Evolutionary conservation across 371 early-diverging fungal genomes (phyloP), one percentile per base, ranked within the genome.

Genomic region (Saksenaea vasiformis): DNA sequence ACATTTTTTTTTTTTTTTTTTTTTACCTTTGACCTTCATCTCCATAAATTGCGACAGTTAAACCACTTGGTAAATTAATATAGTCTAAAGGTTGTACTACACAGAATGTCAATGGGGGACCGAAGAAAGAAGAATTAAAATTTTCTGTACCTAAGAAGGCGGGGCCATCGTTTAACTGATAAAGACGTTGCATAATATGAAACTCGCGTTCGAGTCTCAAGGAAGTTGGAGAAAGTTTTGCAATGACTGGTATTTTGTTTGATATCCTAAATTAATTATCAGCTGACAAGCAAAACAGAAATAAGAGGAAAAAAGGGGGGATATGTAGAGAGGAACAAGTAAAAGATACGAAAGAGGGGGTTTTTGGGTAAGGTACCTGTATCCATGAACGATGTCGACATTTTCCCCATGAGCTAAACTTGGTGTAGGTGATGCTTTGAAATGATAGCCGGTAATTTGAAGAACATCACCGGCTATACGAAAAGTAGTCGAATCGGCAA

Each of bases 371-470:
- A 41, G 47, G 34, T 70, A 73, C 78, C 67, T 65, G 65, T 79
- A 79, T 28, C 80, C 80, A 62, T 65, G 71, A 1, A 77, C 71
- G 31, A 76, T 64, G 54, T 73, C 71, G 10, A 73, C 71, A 62
- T 73, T 77, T 43, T 79, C 80, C 0, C 77, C 77, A 65, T 71
- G 70, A 17, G 71, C 69, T 22, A 77, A 56, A 57, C 69, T 69
- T 35, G 74, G 67, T 31, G 73, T 66, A 0, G 73, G 73, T 2
- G 67, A 58, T 26, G 66, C 61, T 61, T 71, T 77, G 38, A 79
- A 79, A 55, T 75, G 77, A 51, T 79, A 79, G 22, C 77, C 75
- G 19, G 75, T 75, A 56, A 79, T 77, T 24, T 76, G 75, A n/a
- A 79, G 39, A 22, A 55, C 17, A 35, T 69, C 72, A 4, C 72